A percentile compares a stretch with the other conserved stretches of the same genome.
phyloP scores from a whole-genome alignment of 164 flowering plant species.

The Macadamia tetraphylla region DNA sequence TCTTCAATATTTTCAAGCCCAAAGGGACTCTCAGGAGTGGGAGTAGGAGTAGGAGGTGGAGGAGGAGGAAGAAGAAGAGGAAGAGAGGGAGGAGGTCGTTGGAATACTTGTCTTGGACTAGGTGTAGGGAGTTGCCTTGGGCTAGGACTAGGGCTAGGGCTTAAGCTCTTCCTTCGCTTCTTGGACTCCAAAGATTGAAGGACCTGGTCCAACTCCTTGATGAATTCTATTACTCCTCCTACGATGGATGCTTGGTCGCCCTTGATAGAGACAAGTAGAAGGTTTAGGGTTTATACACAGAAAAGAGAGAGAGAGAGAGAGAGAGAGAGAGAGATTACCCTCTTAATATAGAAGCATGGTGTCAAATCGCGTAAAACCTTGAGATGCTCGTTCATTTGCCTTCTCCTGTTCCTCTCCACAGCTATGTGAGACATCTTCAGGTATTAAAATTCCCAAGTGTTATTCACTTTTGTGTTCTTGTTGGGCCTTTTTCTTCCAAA shows the following conservation, averaged over 20 bases:
- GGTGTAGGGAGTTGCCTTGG: slow-evolving; percentile 23
- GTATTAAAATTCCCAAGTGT: too few species aligned
- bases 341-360: slow-evolving; percentile 86
- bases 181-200: slow-evolving; percentile 70
- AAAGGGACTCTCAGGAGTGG: slow-evolving; percentile 15
- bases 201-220: slow-evolving; percentile 88
- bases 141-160: slow-evolving; percentile 74
- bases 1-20: slow-evolving; percentile 35
- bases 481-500: not conserved
- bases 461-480: not conserved
- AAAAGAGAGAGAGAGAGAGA: slow-evolving; percentile 4
- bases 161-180: slow-evolving; percentile 66
- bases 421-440: slow-evolving; percentile 78
- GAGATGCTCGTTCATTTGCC: slow-evolving; percentile 96
- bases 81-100: too few species aligned
- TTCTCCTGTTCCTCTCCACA: slow-evolving; percentile 91
- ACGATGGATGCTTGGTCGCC: slow-evolving; percentile 97
- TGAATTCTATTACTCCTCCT: slow-evolving; percentile 88
- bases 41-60: too few species aligned
- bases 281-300: too few species aligned
- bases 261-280: slow-evolving; percentile 23
- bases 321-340: slow-evolving; percentile 44
- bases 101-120: too few species aligned
- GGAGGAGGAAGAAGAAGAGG: not conserved
- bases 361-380: slow-evolving; percentile 78